Percentiles rank a stretch among this genome's conserved stretches.
Conservation (phyloP, 2,329 filamentous ascomycete genomes). For the Endothia cerciana region DNA sequence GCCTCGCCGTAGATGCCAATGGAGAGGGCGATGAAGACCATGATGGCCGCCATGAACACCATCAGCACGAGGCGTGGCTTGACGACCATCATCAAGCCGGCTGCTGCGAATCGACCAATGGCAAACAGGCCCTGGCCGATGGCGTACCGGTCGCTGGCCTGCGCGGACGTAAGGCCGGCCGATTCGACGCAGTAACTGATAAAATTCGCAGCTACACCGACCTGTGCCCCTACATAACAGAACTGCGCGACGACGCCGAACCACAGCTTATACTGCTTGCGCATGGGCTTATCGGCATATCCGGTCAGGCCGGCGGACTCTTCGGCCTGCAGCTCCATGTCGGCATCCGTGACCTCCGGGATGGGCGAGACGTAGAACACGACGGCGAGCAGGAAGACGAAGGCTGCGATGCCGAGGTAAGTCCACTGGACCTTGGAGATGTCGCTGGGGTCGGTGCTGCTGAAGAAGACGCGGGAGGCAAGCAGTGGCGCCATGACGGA, state of each 20-base stretch:
- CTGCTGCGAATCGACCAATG: constrained; percentile 69
- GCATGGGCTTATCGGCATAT: constrained; percentile 62
- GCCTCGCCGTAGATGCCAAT: constrained; percentile 48
- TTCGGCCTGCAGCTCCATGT: constrained; percentile 63
- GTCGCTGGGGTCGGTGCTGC: constrained; percentile 56
- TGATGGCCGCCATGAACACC: constrained; percentile 62
- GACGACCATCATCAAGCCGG: constrained; percentile 66
- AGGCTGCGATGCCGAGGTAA: constrained; percentile 71
- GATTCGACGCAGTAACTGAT: constrained; percentile 70
- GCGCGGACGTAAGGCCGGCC: constrained; percentile 51
- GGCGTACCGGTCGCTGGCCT: constrained; percentile 69
- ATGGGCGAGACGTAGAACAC: constrained; percentile 69
- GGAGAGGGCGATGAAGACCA: constrained; percentile 61
- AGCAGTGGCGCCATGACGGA: constrained; percentile 72
- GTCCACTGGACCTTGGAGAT: constrained; percentile 74
- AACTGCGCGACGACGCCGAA: constrained; percentile 76
- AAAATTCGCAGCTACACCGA: constrained; percentile 67
- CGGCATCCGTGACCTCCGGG: constrained; percentile 71
- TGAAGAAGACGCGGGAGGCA: constrained; percentile 73
- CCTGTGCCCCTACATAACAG: constrained; percentile 74
- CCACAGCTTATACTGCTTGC: constrained; percentile 73
- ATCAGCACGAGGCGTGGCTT: constrained; percentile 70
- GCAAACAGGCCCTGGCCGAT: constrained; percentile 75
- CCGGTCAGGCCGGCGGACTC: constrained; percentile 49
- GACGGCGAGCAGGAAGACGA: constrained; percentile 66